These are phyloP conservation scores for Penicillium sp. DNA, from an alignment of 2,329 filamentous ascomycete species.

Conservation along the genomic window DNA sequence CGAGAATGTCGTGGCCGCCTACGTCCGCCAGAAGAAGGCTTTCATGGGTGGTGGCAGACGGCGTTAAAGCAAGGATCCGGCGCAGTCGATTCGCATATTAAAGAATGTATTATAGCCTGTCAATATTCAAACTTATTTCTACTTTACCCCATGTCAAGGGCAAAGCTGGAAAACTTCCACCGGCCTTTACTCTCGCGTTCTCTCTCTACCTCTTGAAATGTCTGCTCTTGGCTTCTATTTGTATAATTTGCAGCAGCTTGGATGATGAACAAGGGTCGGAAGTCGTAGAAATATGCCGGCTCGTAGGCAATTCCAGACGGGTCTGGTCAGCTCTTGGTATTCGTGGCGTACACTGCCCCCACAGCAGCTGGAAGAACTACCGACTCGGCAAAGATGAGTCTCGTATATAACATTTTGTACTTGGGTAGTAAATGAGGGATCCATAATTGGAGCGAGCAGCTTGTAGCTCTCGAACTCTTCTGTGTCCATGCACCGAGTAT, in stretches of 20 bases:
- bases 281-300: not conserved
- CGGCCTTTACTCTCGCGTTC: not conserved
- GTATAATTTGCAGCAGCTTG: not conserved
- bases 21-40: constrained; percentile 54
- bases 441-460: too few species aligned
- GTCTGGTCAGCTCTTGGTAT: not conserved
- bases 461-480: too few species aligned
- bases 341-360: constrained; percentile 1
- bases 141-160: too few species aligned
- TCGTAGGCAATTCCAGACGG: not conserved
- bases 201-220: not conserved
- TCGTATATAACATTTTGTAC: too few species aligned
- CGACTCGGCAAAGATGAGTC: not conserved
- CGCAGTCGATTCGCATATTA: constrained; percentile 18
- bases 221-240: not conserved
- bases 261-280: not conserved
- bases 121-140: constrained; percentile 17
- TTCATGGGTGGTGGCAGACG: constrained; percentile 35
- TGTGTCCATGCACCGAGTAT: too few species aligned
- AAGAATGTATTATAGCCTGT: constrained; percentile 32
- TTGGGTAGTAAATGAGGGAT: too few species aligned
- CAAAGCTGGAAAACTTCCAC: too few species aligned
- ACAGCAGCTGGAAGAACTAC: constrained; percentile 6
- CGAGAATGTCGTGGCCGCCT: constrained; percentile 72
- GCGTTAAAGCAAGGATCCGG: constrained; percentile 13